Evolutionary conservation across 108 stramenopile species (phyloP).

Genomic region (Skeletonema marinoi): DNA sequence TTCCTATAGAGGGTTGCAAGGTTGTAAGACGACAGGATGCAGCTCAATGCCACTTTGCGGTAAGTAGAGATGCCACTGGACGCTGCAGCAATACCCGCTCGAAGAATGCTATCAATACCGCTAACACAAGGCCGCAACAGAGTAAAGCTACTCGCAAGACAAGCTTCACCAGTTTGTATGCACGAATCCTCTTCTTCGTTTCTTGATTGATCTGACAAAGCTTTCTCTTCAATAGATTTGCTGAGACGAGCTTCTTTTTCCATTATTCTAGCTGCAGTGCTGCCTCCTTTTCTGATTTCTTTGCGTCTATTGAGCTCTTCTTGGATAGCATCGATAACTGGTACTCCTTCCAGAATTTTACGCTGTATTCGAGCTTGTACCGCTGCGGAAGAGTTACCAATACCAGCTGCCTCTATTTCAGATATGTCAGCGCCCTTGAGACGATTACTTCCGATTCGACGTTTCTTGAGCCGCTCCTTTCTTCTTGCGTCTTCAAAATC

Average conservation of each 20-base stretch:
- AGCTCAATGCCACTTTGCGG: constrained; percentile 56
- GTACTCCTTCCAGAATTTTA: constrained; percentile 39
- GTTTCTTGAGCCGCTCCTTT: constrained; percentile 37
- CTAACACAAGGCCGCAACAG: constrained; percentile 67
- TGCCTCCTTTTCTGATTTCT: constrained; percentile 56
- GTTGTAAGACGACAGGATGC: constrained; percentile 59
- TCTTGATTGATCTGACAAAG: neutral
- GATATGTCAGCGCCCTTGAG: neutral
- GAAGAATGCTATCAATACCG: constrained; percentile 61
- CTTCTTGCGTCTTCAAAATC: constrained; percentile 59
- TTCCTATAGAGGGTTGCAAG: constrained; percentile 61
- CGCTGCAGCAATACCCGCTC: constrained; percentile 64
- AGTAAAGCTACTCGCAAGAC: constrained; percentile 67
- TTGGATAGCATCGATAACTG: constrained; percentile 20
- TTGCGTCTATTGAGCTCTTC: constrained; percentile 51
- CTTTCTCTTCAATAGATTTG: constrained; percentile 25
- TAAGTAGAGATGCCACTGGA: constrained; percentile 33
- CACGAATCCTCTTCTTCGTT: neutral
- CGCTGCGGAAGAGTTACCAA: constrained; percentile 34
- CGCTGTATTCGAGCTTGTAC: constrained; percentile 33
- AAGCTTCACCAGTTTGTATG: constrained; percentile 71
- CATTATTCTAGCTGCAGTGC: constrained; percentile 58
- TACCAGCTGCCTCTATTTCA: constrained; percentile 11
- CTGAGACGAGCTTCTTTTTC: constrained; percentile 53
- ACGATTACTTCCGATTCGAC: constrained; percentile 52